A percentile compares a stretch with the other conserved stretches of the same genome.
Conservation (phyloP, 345 rosid genomes). For the Excoecaria agallocha region DNA sequence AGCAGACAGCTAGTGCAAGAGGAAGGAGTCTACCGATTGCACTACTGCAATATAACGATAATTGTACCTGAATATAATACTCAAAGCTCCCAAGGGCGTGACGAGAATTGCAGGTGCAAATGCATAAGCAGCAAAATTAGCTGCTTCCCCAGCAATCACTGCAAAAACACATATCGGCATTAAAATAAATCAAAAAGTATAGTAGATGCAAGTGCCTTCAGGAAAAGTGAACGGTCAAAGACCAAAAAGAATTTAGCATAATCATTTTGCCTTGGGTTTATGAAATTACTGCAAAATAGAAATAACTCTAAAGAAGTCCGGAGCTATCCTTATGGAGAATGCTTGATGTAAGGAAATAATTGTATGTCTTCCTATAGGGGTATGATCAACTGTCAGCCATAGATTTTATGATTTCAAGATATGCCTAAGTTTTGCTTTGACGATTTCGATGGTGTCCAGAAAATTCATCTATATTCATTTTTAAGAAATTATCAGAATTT, state of each 20-base stretch:
- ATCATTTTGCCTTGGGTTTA: not conserved
- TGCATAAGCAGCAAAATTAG: conserved; percentile 98
- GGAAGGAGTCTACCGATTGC: too few species aligned
- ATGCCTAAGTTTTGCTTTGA: not conserved
- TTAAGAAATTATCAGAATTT: not conserved
- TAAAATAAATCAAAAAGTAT: not conserved
- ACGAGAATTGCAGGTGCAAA: conserved; percentile 95
- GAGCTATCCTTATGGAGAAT: not conserved
- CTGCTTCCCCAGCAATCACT: conserved; percentile 92
- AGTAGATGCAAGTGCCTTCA: not conserved
- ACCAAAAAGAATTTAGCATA: not conserved
- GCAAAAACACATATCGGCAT: conserved; percentile 8
- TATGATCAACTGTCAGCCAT: too few species aligned
- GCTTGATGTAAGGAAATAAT: not conserved
- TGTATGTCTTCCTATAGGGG: not conserved
- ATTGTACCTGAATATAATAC: conserved; percentile 88
- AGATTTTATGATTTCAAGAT: not conserved
- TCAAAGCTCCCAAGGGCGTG: conserved; percentile 92
- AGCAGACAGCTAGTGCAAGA: too few species aligned
- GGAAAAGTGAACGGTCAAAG: not conserved
- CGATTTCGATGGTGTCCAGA: too few species aligned
- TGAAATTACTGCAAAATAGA: not conserved
- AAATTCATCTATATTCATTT: too few species aligned
- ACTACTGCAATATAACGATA: too few species aligned
- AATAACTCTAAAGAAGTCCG: not conserved